Conservation (phyloP, 2,329 filamentous ascomycete genomes). For the Boeremia exigua region DNA sequence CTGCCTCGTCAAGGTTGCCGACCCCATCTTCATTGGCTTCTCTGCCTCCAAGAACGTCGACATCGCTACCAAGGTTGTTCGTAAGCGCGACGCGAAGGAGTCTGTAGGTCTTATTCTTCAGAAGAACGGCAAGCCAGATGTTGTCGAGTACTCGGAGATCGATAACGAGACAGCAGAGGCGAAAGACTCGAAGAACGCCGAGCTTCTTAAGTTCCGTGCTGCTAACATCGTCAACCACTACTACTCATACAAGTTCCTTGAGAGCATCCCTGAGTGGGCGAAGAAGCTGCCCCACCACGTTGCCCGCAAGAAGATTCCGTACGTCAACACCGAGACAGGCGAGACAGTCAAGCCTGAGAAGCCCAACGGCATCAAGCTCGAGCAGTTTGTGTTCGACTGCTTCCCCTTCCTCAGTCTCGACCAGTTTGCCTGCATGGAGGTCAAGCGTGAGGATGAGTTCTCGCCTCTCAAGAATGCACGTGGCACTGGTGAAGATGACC, state of each 20-base stretch:
- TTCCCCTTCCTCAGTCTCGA: slow-evolving; percentile 86
- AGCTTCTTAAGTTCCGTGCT: slow-evolving; percentile 91
- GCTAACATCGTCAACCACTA: slow-evolving; percentile 99
- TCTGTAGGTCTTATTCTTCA: slow-evolving; percentile 92
- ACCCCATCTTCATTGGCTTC: slow-evolving; percentile 95
- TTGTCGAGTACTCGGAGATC: slow-evolving; percentile 99
- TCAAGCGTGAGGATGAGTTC: slow-evolving; percentile 96
- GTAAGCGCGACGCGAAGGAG: slow-evolving; percentile 95
- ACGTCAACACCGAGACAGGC: slow-evolving; percentile 76
- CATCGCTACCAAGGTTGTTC: slow-evolving; percentile 98
- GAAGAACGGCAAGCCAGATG: slow-evolving; percentile 95
- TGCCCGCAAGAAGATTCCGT: slow-evolving; percentile 97
- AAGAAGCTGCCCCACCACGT: slow-evolving; percentile 92
- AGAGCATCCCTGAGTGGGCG: slow-evolving; percentile 85
- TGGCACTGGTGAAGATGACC: slow-evolving; percentile 86
- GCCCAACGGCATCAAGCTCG: slow-evolving; percentile 97
- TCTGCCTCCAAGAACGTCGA: slow-evolving; percentile 86
- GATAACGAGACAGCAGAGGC: slow-evolving; percentile 87
- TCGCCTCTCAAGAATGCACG: slow-evolving; percentile 92
- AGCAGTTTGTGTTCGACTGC: slow-evolving; percentile 99
- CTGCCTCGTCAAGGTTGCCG: slow-evolving; percentile 98
- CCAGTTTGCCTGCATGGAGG: slow-evolving; percentile 95
- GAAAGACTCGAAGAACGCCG: slow-evolving; percentile 78
- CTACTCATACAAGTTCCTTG: slow-evolving; percentile 93
- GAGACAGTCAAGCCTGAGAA: slow-evolving; percentile 87